Evolutionary conservation across 73 alveolate genomes (phyloP), one percentile per base, ranked within the genome.

Genomic region (Tetrahymena malaccensis): DNA sequence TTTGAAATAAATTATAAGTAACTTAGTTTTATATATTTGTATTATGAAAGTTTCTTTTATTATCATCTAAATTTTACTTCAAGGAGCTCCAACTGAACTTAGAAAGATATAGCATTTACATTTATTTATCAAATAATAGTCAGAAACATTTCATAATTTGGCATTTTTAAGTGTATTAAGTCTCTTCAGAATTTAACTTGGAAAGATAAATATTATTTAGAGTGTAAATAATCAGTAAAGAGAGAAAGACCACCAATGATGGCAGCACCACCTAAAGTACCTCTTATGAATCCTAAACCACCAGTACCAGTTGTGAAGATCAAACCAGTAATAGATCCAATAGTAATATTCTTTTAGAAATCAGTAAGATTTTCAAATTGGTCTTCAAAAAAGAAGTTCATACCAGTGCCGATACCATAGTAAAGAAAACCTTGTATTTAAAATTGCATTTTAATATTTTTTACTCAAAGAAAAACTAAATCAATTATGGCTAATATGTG

Each of bases 351-450:
- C 94, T 95, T 95, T 50, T 85, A 85, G 37, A 95, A 40, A 50
- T 85, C 70, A 44, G 83, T 95, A n/a, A 95, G 56, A 35, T 84
- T 31, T 85, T 94, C 96, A 43, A 95, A 40, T 95, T 95, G 94
- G 50, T 95, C 96, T 85, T 95, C 96, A 85, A 95, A 95, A 31
- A 95, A 85, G 57, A 95, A 43, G 55, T 95, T 95, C 95, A 95
- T 85, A 15, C 94, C 95, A 85, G 96, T 50, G 27, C 95, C 96
- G 35, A 95, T 55, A 21, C 93, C 57, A 44, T 95, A 95, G 84
- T 95, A 95, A 70, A 70, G 89, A 31, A 70, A 70, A 70, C 89
- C 89, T 70, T 25, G 10, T 70, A 12, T 27, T 70, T 70, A 70
- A 22, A 8, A n/a, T 70, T 12, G 5, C 89, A 25, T 50, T 50